Base-by-base conservation (phyloP, 495 filamentous ascomycete species). In the Aspergillus biplanus region DNA sequence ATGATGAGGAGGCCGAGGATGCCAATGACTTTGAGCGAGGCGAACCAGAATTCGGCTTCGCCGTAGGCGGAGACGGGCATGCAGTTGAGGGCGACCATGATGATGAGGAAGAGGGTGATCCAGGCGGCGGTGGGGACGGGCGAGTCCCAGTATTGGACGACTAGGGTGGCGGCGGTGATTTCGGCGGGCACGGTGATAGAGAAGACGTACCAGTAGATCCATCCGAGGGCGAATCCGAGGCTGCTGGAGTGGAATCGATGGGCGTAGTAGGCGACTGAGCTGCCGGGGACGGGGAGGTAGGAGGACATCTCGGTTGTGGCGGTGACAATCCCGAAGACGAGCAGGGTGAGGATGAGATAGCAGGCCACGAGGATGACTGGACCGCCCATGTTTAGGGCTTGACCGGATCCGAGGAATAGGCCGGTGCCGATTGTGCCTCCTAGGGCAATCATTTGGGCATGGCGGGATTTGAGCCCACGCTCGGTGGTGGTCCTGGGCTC, bases 101-200 rank as follows among this genome's bases (percentile, higher is more conserved):
- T 47, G 16, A 33, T 0, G 16, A 58, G 56, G 42, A 58, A 58
- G 39, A 58, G 12, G 2, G 56, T 58, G 37, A 58, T 58, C 27
- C 56, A 58, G 32, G 56, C 56, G 0, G 56, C 39, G 1, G 56
- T 46, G 37, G 56, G 56, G 18, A 58, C 31, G 37, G 56, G 46
- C 46, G 46, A 49, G 18, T 49, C 46, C 46, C 46, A 49, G 15
- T 49, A 49, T n/a, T 21, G 7, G 0, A 49, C 46, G 15, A 49
- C 46, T 4, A 49, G 18, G 13, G 18, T 16, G 15, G 46, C 46
- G 3, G 46, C 46, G 3, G 85, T 85, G n/a, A 91, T 85, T 61
- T 90, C 88, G 44, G 64, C 68, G 2, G 72, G 58, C 3, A 90
- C 85, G 54, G 88, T 75, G 63, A 95, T 92, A 58, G 88, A 85